phyloP scores from a whole-genome alignment of 1,284 basidiomycete genomes.

The Singerocomus rubriflavus region DNA sequence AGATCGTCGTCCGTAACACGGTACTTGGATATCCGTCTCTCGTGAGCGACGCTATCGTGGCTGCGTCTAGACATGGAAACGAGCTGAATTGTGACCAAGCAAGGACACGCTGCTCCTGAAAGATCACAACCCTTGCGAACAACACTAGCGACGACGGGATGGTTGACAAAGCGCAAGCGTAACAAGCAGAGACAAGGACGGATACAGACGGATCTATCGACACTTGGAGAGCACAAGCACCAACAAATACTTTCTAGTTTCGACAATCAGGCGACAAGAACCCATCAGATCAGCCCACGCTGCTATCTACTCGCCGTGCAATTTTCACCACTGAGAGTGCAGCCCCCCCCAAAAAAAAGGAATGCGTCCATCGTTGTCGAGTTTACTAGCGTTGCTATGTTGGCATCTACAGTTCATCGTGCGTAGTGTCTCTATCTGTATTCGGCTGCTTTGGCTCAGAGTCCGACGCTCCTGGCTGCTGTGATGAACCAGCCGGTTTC shows the following conservation, averaged over 20 bases:
- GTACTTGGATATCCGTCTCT: slow-evolving; percentile 68
- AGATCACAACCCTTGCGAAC: slow-evolving; percentile 5
- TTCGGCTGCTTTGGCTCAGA: slow-evolving; percentile 19
- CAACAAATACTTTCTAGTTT: slow-evolving; percentile 22
- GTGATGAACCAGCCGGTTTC: slow-evolving; percentile 32
- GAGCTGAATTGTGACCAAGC: slow-evolving; percentile 8
- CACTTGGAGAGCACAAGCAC: slow-evolving; percentile 20
- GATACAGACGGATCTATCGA: not conserved
- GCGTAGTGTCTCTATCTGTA: slow-evolving; percentile 19
- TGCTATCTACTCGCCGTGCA: too few species aligned
- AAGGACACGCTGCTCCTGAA: slow-evolving; percentile 2
- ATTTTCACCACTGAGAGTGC: too few species aligned
- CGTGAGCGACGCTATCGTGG: slow-evolving; percentile 62
- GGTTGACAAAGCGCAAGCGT: not conserved
- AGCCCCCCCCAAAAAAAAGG: not conserved
- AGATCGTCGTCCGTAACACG: slow-evolving; percentile 77
- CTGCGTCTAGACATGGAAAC: slow-evolving; percentile 61
- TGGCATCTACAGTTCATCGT: slow-evolving; percentile 31
- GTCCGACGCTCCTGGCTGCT: slow-evolving; percentile 13
- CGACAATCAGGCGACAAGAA: too few species aligned
- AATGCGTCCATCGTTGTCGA: slow-evolving; percentile 12
- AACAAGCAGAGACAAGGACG: not conserved
- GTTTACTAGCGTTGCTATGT: slow-evolving; percentile 1
- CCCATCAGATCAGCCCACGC: too few species aligned
- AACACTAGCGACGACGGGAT: not conserved